A percentile compares a stretch with the other conserved stretches of the same genome.
These are phyloP conservation scores for Amanita phalloides DNA, from an alignment of 768 basidiomycete genomes.

Conservation along the genomic window DNA sequence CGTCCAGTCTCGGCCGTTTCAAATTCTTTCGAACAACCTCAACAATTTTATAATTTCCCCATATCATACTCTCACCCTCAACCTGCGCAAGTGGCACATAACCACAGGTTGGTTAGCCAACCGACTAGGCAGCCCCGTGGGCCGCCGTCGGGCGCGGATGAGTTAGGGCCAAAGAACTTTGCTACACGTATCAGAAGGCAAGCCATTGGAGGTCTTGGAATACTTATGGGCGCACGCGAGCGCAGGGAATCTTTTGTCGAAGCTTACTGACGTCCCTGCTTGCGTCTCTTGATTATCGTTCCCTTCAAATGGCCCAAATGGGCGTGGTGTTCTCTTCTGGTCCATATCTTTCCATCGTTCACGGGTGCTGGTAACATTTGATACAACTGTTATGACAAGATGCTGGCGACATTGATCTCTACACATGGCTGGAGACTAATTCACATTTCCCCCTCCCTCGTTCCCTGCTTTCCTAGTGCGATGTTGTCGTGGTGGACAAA, in stretches of 20 bases:
- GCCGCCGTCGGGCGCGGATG: conserved; percentile 79
- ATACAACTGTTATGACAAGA: not conserved
- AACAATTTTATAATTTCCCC: conserved; percentile 13
- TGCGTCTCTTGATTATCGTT: not conserved
- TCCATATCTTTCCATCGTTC: conserved; percentile 1
- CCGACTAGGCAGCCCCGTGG: conserved; percentile 81
- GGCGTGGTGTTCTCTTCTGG: not conserved
- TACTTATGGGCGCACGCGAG: conserved; percentile 74
- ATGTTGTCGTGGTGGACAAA: conserved; percentile 8
- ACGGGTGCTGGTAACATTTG: not conserved
- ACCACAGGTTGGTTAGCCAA: conserved; percentile 55
- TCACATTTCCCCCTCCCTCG: not conserved
- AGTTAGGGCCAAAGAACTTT: conserved; percentile 83
- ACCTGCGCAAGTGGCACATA: conserved; percentile 27
- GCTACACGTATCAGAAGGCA: conserved; percentile 76
- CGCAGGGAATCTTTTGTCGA: conserved; percentile 59
- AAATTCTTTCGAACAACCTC: conserved; percentile 25
- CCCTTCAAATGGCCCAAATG: not conserved
- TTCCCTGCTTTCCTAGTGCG: conserved; percentile 3
- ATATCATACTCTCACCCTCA: conserved; percentile 11
- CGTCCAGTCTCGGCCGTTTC: conserved; percentile 36
- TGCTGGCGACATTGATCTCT: not conserved
- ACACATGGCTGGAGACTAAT: not conserved
- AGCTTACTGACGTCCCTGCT: conserved; percentile 36
- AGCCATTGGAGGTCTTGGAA: conserved; percentile 73